phyloP scores from a whole-genome alignment of 768 basidiomycete genomes.

The Mycena haematopus region DNA sequence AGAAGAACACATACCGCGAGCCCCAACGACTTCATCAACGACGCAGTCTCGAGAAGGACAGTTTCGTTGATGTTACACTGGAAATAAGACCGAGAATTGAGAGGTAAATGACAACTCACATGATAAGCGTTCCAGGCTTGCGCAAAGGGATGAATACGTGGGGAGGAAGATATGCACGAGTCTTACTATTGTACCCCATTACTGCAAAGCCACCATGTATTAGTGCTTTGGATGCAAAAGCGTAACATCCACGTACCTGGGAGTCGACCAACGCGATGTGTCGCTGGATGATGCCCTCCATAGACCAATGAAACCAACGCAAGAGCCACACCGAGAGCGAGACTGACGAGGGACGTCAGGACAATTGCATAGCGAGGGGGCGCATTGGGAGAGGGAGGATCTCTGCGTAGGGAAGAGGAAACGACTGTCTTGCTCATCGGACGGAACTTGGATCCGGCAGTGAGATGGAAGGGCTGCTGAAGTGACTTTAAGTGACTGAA shows the following conservation, averaged over 20 bases:
- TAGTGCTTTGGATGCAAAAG: neutral
- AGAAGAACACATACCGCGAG: constrained; percentile 44
- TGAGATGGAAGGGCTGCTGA: too few species aligned
- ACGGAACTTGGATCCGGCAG: too few species aligned
- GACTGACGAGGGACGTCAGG: constrained; percentile 13
- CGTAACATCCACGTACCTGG: constrained; percentile 12
- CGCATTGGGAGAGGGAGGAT: neutral
- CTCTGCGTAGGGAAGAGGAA: neutral
- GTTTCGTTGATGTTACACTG: constrained; percentile 67
- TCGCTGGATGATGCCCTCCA: neutral
- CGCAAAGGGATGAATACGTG: neutral
- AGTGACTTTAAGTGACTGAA: too few species aligned
- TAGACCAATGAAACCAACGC: constrained; percentile 17
- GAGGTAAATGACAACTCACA: constrained; percentile 40
- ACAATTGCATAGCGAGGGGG: constrained; percentile 14
- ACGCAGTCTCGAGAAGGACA: constrained; percentile 55
- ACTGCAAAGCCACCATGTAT: neutral
- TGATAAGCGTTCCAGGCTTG: constrained; percentile 76
- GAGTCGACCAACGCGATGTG: constrained; percentile 24
- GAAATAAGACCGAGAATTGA: neutral
- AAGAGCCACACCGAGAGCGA: constrained; percentile 17
- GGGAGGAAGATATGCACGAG: constrained; percentile 3
- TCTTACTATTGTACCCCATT: constrained; percentile 28
- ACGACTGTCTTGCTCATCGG: neutral
- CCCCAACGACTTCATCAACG: constrained; percentile 57